Evolutionary conservation across 352 stramenopile species (phyloP), one percentile per base, ranked within the genome.

Genomic region (Peronospora farinosa): DNA sequence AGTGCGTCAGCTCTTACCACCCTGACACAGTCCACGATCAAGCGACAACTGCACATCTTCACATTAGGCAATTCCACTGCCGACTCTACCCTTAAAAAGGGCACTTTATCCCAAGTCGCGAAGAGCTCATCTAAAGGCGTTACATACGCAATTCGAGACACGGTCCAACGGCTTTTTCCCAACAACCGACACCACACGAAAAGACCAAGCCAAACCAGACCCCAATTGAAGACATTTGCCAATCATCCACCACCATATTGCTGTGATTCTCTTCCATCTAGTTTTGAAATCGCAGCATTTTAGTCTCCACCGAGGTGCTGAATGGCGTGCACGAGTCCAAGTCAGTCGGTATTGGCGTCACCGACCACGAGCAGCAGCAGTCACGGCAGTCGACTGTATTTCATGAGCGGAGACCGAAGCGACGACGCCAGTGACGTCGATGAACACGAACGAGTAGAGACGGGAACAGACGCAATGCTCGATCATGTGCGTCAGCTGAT

Each of bases 401-500:
- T 54, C 11, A 5, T 23, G 6, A 55, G 32, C 31, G 44, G 17
- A 23, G 31, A 51, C 51, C 40, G 40, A 27, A 47, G 45, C 16
- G 52, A 54, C 5, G 52, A 54, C 4, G 13, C 10, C 28, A 47
- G 42, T 37, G 44, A 60, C 35, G 37, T n/a, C 7, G 37, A 43
- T 8, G 35, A 25, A 33, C 31, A 32, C 30, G 47, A 46, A 16
- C 39, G 49, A 35, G 16, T n/a, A 2, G 13, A 52, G 16, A 37
- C 47, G 9, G 40, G 11, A 12, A 37, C 52, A 0, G 43, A 57
- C 8, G 51, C 30, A 32, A 42, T 77, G 40, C 32, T 73, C 5
- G 60, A 59, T 10, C 54, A 61, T 25, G 67, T 79, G 21, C 47
- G 65, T 3, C 48, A 65, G 47, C 40, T 77, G 9, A 55, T 75